Base-by-base conservation (phyloP, 1,284 basidiomycete genomes). In the Microstroma glucosiphilum region DNA sequence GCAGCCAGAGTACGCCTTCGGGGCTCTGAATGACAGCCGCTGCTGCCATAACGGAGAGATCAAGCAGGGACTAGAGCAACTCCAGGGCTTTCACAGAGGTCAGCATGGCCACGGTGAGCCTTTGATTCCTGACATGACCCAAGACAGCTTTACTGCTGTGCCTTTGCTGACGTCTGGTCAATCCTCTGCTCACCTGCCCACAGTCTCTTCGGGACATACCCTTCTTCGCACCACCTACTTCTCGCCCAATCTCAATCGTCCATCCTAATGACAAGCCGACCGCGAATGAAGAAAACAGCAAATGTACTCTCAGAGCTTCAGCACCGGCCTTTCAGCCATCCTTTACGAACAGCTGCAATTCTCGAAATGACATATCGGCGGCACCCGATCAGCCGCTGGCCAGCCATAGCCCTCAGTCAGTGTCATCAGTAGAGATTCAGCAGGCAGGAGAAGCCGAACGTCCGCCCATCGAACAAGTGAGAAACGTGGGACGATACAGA, bases 321-420 rank as follows among this genome's bases (percentile, higher is more conserved):
- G 43, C 43, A 48, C 43, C 43, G 43, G 17, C 43, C 43, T 48
- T 48, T 12, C 43, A 48, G 43, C 43, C 43, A 48, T 48, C 43
- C 43, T 48, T 21, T 4, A 3, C 43, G 13, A n/a, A 6, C 43
- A 48, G 4, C 3, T 37, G 30, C 30, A 9, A 4, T 9, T 9
- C 30, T 37, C 30, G 30, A 37, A 9, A 9, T 37, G 30, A 9
- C 30, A 48, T 12, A 3, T 48, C 43, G 21, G 6, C 43, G 13
- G 43, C 21, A 48, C 43, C 13, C 15, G 43, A 6, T n/a, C 15
- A 17, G 21, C 4, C 43, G 43, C 43, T 21, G 21, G 13, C 6
- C 15, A 48, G 30, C 30, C 30, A 37, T 37, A 37, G 30, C 30
- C 9, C 43, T 6, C 15, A n/a, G 21, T 12, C 43, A 48, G 21